Conservation (phyloP, 75 land plant species). For the Pseudotsuga menziesii region DNA sequence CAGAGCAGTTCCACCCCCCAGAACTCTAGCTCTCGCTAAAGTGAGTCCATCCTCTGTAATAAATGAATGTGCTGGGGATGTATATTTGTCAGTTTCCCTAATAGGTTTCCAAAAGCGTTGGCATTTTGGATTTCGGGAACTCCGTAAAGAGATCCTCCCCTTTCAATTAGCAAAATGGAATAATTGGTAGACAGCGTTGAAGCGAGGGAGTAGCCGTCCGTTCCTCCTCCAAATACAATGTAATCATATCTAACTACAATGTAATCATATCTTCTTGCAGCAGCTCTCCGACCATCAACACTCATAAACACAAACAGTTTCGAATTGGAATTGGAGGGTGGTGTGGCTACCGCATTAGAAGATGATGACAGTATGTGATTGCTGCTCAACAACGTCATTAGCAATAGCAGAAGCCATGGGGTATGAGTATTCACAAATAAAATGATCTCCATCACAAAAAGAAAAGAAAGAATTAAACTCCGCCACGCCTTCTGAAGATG, state of each 20-base stretch:
- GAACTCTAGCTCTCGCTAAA: conserved; percentile 69
- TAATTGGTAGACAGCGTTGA: conserved; percentile 49
- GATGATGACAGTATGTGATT: too few species aligned
- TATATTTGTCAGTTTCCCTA: conserved; percentile 14
- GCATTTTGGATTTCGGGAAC: conserved; percentile 48
- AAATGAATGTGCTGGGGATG: conserved; percentile 68
- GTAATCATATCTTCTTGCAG: conserved; percentile 43
- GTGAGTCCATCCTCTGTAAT: conserved; percentile 73
- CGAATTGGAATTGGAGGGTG: too few species aligned
- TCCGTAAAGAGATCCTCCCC: conserved; percentile 61
- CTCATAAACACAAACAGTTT: too few species aligned
- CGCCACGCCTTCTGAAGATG: too few species aligned
- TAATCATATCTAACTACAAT: too few species aligned
- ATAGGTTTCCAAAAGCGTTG: conserved; percentile 44
- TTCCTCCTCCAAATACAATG: conserved; percentile 86
- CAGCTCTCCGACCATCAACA: neutral
- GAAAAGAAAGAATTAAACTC: too few species aligned
- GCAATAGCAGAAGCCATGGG: too few species aligned
- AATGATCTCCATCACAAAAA: too few species aligned
- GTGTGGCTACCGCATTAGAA: too few species aligned
- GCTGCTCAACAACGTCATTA: too few species aligned
- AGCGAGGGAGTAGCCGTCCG: conserved; percentile 78
- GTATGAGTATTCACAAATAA: too few species aligned
- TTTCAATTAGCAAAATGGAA: conserved; percentile 62
- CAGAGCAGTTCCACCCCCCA: conserved; percentile 74